Evolutionary conservation across 108 stramenopile genomes (phyloP).

Genomic region (Skeletonema tropicum): DNA sequence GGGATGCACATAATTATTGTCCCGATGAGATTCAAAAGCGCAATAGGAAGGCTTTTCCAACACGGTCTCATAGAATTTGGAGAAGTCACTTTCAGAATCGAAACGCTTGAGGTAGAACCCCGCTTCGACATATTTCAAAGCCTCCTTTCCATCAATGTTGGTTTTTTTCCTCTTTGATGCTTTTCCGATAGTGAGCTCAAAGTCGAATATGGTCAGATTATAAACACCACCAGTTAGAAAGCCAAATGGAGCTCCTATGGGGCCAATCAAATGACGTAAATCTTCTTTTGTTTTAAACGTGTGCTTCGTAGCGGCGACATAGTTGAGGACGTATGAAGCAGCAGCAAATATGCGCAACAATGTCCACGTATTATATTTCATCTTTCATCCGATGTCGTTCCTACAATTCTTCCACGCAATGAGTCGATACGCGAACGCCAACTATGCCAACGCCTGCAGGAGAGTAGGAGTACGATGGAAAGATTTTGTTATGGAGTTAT

Average conservation of each 20-base stretch:
- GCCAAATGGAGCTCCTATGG: conserved; percentile 88
- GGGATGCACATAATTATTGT: conserved; percentile 37
- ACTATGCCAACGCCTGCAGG: no score
- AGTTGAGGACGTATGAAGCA: background rate
- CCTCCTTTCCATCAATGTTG: conserved; percentile 19
- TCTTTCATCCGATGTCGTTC: background rate
- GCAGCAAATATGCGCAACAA: background rate
- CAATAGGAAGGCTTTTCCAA: conserved; percentile 59
- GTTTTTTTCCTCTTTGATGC: conserved; percentile 11
- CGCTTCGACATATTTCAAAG: conserved; percentile 51
- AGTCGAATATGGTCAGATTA: conserved; percentile 82
- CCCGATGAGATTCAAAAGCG: conserved; percentile 51
- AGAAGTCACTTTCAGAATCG: conserved; percentile 69
- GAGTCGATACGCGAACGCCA: no score
- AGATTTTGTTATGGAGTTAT: no score
- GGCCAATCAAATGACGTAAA: conserved; percentile 69
- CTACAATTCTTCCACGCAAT: no score
- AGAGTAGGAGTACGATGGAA: no score
- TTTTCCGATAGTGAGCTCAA: conserved; percentile 39
- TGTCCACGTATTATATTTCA: background rate
- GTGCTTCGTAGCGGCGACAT: conserved; percentile 54
- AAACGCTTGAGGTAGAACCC: conserved; percentile 81
- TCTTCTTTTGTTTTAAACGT: conserved; percentile 57
- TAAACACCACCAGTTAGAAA: conserved; percentile 82
- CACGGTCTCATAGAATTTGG: conserved; percentile 55